phyloP scores from a whole-genome alignment of 78 protist genomes.

The Polysphondylium violaceum region DNA sequence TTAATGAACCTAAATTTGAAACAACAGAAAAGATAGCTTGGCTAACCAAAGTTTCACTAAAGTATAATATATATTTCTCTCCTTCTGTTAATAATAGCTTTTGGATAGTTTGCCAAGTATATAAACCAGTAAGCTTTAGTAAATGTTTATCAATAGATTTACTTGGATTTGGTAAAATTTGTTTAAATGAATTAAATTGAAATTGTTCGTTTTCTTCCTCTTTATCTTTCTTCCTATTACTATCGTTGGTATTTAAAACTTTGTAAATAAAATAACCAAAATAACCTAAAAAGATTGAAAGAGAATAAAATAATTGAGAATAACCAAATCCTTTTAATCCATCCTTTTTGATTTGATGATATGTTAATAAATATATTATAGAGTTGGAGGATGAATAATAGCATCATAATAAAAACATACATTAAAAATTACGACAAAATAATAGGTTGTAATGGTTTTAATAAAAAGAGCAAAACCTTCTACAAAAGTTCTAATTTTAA shows the following conservation, averaged over 20 bases:
- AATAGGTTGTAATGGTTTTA: constrained; percentile 53
- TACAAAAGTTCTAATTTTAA: constrained; percentile 49
- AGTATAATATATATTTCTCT: constrained; percentile 53
- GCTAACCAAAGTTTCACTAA: constrained; percentile 9
- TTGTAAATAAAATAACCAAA: constrained; percentile 42
- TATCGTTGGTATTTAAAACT: not conserved
- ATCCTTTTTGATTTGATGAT: not conserved
- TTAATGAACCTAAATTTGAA: constrained; percentile 53
- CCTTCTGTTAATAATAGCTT: constrained; percentile 61
- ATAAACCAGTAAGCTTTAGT: constrained; percentile 3
- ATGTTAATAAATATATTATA: not conserved
- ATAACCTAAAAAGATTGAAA: constrained; percentile 43
- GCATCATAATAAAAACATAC: not conserved
- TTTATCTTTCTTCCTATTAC: not conserved
- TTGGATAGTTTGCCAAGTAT: constrained; percentile 77
- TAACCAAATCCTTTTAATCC: constrained; percentile 80
- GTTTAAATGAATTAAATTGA: constrained; percentile 12
- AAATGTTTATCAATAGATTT: not conserved
- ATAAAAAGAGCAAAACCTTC: constrained; percentile 66
- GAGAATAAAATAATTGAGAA: constrained; percentile 58
- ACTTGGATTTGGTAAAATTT: constrained; percentile 58
- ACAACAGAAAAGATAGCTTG: constrained; percentile 72
- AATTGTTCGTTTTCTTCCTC: not conserved
- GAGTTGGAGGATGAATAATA: not conserved
- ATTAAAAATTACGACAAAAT: constrained; percentile 43